A percentile compares a stretch with the other conserved stretches of the same genome.
These are phyloP conservation scores for Solanum clarkiae DNA, from an alignment of 257 asterid genomes.

Conservation along the genomic window DNA sequence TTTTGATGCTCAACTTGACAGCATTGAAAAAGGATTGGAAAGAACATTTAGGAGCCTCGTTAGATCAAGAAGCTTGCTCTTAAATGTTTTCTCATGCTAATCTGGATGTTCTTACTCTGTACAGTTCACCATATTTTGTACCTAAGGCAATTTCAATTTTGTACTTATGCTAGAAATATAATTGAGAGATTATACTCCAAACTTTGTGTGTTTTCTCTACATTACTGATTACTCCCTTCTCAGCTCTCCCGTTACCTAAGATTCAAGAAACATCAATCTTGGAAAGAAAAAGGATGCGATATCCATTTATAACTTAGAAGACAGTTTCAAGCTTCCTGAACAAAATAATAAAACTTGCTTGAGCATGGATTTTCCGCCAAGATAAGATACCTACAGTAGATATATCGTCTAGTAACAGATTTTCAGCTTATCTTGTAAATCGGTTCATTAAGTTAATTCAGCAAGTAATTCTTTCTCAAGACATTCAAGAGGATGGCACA, in stretches of 20 bases:
- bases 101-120: not conserved
- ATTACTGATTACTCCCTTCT: not conserved
- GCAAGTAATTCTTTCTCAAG: not conserved
- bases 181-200: not conserved
- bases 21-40: not conserved
- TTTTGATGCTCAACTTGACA: conserved; percentile 6
- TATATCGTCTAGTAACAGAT: not conserved
- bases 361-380: not conserved
- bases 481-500: not conserved
- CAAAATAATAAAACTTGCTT: not conserved
- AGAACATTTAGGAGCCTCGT: not conserved
- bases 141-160: not conserved
- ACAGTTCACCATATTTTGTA: not conserved
- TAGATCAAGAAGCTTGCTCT: conserved; percentile 2
- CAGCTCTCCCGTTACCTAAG: not conserved
- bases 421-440: not conserved
- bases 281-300: no score
- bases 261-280: not conserved
- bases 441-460: not conserved
- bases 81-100: conserved; percentile 2
- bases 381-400: not conserved
- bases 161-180: not conserved
- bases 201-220: not conserved
- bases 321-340: not conserved
- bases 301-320: not conserved